Percentiles rank a stretch among this genome's conserved stretches.
Conservation (phyloP, 345 rosid genomes). For the Atalantia buxifolia region DNA sequence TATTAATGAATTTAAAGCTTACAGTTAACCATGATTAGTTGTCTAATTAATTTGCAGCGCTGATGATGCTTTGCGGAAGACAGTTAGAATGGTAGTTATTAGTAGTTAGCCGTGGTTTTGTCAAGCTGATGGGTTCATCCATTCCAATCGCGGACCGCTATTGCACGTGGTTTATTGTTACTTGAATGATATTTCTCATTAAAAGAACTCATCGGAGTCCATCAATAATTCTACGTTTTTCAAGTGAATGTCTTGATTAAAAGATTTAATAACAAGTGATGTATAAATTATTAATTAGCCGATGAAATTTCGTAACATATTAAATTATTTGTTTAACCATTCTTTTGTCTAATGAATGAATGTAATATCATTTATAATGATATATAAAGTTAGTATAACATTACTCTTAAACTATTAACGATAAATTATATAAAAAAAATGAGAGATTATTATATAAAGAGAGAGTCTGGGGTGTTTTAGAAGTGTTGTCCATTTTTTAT, state of each 20-base stretch:
- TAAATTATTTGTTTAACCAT: no score
- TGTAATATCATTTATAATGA: no score
- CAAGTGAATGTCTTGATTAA: no score
- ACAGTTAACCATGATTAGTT: neutral
- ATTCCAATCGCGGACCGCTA: neutral
- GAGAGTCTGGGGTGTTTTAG: accelerated
- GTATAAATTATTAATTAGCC: neutral
- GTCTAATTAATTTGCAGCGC: neutral
- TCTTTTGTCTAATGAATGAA: no score
- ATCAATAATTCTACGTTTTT: no score
- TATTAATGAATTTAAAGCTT: neutral
- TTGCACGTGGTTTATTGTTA: neutral
- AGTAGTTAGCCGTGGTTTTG: constrained; percentile 8
- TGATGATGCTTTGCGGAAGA: neutral
- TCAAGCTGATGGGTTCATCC: neutral
- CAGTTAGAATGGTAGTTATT: constrained; percentile 22
- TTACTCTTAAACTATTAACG: no score
- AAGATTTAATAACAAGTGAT: neutral
- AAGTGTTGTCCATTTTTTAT: accelerated
- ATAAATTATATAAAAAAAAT: no score
- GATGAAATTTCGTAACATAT: neutral
- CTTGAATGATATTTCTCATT: neutral
- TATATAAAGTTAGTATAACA: no score
- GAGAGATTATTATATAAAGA: no score
- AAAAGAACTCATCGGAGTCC: no score